Base-by-base conservation (phyloP, 371 early-diverging fungal species). In the Encephalitozoon romaleae region DNA sequence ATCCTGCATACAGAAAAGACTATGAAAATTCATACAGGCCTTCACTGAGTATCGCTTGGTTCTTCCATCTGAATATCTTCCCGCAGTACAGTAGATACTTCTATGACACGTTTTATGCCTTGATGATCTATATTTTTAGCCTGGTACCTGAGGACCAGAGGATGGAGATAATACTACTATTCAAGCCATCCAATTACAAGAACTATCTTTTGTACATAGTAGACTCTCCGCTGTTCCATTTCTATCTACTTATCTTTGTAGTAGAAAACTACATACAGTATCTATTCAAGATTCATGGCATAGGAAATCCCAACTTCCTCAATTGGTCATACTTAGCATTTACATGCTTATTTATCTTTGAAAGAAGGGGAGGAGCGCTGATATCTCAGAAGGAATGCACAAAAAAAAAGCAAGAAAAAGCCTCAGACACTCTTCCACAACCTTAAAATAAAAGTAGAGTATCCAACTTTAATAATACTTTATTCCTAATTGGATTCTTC, bases 281-380 rank as follows among this genome's bases (percentile, higher is more conserved):
- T 63, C 64, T 72, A 4, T 42, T 72, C 30, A 32, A 47, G 26
- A 21, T 32, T 11, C n/a, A 21, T n/a, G 72, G 72, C n/a, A 26
- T 72, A 42, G 72, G 43, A 9, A 72, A 72, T n/a, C 72, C 72
- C 12, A 72, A 72, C 39, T 72, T 72, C 47, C 34, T 72, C 63
- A 52, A 52, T 18, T 72, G 72, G 72, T 42, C 41, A n/a, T 70
- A 21, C 23, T 25, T 53, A 11, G 38, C 42, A 25, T 70, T 70
- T 38, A 49, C 41, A 11, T 70, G n/a, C n/a, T 53, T 70, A 41
- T 70, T 45, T 53, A 70, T 70, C 18, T 1, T 67, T 3, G 59
- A 59, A 34, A 30, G 59, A 18, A 59, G 59, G 15, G 32, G 59
- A 34, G 34, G 11, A 5, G 34, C 18, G 6, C 21, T 59, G 34